Evolutionary conservation across 306 rosid genomes (phyloP), one percentile per base, ranked within the genome.

Genomic region (Macrotyloma uniflorum): DNA sequence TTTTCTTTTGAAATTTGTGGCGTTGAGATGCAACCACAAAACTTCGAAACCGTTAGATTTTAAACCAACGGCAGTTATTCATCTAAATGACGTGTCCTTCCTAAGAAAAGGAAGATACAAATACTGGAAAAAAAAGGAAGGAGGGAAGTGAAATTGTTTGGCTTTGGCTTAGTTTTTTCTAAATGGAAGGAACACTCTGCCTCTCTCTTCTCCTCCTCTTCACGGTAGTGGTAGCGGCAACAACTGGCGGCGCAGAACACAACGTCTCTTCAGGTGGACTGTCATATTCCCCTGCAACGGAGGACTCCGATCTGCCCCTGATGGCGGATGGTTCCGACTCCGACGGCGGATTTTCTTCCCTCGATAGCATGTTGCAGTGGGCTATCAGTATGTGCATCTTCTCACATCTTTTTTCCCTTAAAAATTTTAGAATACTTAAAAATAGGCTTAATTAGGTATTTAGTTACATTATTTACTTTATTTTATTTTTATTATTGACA

Each of bases 341-440:
- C 11, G 93, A 92, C 50, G 98, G 97, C 55, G 97, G 95, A 23
- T 94, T 94, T 70, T 83, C 97, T 66, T 92, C 98, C 6, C 87
- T 94, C 40, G 98, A 94, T 36, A 79, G 95, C 67, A 92, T 94
- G 97, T 61, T 94, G 19, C 97, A 94, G 79, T 94, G 98, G 98
- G 97, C 98, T 23, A 87, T 94, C 69, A 89, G 97, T 91, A 78
- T 30, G 73, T 2, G 57, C 28, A 33, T 28, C 51, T 28, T 54
- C 2, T 2, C 1, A 26, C 28, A 26, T 26, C 2, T 26, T 26
- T 1, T 26, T 26, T 26, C 1, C 2, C 28, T 26, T 2, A 26
- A 26, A 26, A 26, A n/a, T n/a, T n/a, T n/a, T n/a, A 1, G 28
- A 26, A 2, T 26, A 9, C 13, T 38, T 38, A 38, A 38, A 8